These are phyloP conservation scores for Ophiocordyceps camponoti-saundersi DNA, from an alignment of 2,329 filamentous ascomycete species.

Conservation along the genomic window DNA sequence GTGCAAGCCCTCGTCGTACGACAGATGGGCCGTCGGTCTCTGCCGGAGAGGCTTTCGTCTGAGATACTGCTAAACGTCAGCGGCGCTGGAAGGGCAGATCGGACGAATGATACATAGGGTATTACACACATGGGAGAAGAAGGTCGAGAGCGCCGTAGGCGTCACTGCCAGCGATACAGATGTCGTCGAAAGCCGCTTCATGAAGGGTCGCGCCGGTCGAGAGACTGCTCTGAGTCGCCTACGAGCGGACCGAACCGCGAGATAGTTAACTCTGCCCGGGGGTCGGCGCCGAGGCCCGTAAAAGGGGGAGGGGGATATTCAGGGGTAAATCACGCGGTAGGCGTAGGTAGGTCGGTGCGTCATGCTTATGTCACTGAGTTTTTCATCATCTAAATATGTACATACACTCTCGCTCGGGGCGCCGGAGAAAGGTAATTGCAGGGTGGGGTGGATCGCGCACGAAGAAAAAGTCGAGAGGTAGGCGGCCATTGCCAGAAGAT, in stretches of 20 bases:
- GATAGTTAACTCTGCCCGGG: not conserved
- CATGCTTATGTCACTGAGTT: not conserved
- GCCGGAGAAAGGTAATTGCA: not conserved
- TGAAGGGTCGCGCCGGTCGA: slow-evolving; percentile 7
- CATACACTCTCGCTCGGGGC: not conserved
- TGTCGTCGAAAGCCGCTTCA: slow-evolving; percentile 54
- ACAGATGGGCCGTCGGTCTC: slow-evolving; percentile 78
- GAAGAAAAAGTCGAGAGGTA: not conserved
- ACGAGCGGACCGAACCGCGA: not conserved
- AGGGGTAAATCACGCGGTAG: not conserved
- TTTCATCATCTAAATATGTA: not conserved
- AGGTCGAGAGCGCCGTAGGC: slow-evolving; percentile 73
- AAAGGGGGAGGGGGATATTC: not conserved
- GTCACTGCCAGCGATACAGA: slow-evolving; percentile 71
- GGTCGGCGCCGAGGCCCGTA: not conserved
- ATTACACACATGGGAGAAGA: slow-evolving; percentile 64
- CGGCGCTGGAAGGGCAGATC: not conserved
- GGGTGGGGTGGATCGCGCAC: not conserved
- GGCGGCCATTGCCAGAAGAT: too few species aligned
- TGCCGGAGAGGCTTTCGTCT: slow-evolving; percentile 58
- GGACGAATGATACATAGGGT: not conserved
- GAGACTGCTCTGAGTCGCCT: not conserved
- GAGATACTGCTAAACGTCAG: slow-evolving; percentile 44
- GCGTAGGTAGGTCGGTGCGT: not conserved
- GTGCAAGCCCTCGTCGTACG: slow-evolving; percentile 83